phyloP scores from a whole-genome alignment of 2,329 filamentous ascomycete species.

The Exserohilum turcica region DNA sequence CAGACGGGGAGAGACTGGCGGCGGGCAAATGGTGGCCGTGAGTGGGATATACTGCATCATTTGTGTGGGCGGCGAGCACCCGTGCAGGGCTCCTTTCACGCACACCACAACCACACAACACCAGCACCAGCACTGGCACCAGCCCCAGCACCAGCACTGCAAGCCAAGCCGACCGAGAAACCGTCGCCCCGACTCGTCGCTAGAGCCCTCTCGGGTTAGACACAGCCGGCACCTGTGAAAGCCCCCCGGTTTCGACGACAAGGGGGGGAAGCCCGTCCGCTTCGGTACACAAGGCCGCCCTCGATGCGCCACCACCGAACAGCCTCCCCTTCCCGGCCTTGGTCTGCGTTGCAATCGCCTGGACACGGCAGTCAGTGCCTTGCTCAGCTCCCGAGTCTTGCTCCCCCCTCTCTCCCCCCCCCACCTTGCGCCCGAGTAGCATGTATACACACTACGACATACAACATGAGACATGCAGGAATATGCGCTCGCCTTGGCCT shows the following conservation, averaged over 20 bases:
- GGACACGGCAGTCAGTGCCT: constrained; percentile 7
- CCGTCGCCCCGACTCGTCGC: constrained; percentile 13
- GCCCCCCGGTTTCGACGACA: constrained; percentile 31
- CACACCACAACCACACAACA: no score
- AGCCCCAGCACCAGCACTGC: constrained; percentile 6
- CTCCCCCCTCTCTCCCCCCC: background rate
- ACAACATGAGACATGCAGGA: constrained; percentile 38
- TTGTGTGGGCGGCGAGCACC: constrained; percentile 29
- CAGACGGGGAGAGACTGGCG: constrained; percentile 23
- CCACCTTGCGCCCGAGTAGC: no score
- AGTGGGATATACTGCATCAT: constrained; percentile 30
- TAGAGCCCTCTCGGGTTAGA: constrained; percentile 15
- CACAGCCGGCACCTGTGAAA: constrained; percentile 18
- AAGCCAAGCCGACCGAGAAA: constrained; percentile 25
- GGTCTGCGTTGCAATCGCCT: constrained; percentile 22
- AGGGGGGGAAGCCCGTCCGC: constrained; percentile 14
- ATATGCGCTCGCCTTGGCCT: constrained; percentile 26
- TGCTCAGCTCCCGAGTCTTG: background rate
- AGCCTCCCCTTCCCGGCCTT: constrained; percentile 15
- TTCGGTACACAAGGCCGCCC: constrained; percentile 28
- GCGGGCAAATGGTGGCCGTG: constrained; percentile 23
- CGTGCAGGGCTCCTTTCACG: constrained; percentile 16
- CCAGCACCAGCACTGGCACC: constrained; percentile 7
- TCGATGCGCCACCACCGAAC: constrained; percentile 17
- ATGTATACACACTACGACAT: no score